Evolutionary conservation across 768 basidiomycete species (phyloP).

Genomic region (Cyclocybe cylindracea): DNA sequence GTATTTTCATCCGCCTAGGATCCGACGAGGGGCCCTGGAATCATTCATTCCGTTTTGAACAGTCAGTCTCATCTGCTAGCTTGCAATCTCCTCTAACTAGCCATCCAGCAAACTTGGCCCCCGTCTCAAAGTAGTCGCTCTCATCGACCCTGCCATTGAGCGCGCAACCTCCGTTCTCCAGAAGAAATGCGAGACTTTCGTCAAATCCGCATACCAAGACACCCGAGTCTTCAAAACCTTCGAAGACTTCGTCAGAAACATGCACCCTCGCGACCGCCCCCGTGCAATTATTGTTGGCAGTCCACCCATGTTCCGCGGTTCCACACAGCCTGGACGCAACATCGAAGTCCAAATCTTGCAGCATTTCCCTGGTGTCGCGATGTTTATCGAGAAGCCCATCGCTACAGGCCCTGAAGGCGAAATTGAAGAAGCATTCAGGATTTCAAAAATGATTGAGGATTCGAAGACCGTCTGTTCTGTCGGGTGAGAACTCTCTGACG

Average conservation of each 20-base stretch:
- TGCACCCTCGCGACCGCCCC: conserved; percentile 65
- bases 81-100: conserved; percentile 10
- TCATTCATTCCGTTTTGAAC: conserved; percentile 88
- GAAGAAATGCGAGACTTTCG: conserved; percentile 92
- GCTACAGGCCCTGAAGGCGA: conserved; percentile 76
- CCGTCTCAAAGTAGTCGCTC: conserved; percentile 92
- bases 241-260: conserved; percentile 78
- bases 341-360: conserved; percentile 87
- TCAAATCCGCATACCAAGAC: conserved; percentile 88
- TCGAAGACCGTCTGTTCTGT: conserved; percentile 82
- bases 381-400: conserved; percentile 94
- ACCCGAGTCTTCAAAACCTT: conserved; percentile 84
- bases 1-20: conserved; percentile 40
- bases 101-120: conserved; percentile 82
- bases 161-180: conserved; percentile 80
- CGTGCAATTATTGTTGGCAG: conserved; percentile 87
- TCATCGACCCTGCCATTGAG: conserved; percentile 88
- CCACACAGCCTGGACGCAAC: conserved; percentile 72
- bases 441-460: conserved; percentile 72
- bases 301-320: conserved; percentile 93
- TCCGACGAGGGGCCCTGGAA: conserved; percentile 92
- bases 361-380: conserved; percentile 82
- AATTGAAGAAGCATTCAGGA: conserved; percentile 66
- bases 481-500: conserved; percentile 51
- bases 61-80: conserved; percentile 46